Base-by-base conservation (phyloP, 2,329 filamentous ascomycete genomes). In the Trichoderma afroharzianum region DNA sequence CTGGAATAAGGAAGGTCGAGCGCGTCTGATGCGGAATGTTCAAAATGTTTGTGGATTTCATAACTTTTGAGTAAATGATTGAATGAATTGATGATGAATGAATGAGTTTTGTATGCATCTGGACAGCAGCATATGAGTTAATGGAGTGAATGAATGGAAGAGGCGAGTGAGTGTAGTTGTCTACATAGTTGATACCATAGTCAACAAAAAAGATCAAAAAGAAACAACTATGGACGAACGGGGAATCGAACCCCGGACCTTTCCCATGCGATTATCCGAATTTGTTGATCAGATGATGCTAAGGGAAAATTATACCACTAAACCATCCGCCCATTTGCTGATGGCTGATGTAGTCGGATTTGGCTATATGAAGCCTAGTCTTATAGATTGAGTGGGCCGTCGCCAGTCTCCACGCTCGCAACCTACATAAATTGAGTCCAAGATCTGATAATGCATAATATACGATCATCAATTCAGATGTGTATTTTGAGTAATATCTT, bases 251-350 rank as follows among this genome's bases (percentile, higher is more conserved):
- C 72, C 72, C 72, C 62, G 70, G 72, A 73, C 72, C 72, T 71
- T 68, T 73, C 72, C 70, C 72, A 73, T 26, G 63, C 68, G 55
- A 21, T 63, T 15, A 47, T 36, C 43, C 28, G 18, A 50, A 50
- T 26, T 26, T 15, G 12, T 6, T 32, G 57, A 21, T 47, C 18
- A 47, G 24, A 68, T 33, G n/a, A 71, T 71, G 71, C 68, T 71
- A 72, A 72, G 68, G 71, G 71, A 72, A 68, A 71, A 72, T 71
- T 71, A 72, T 71, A 72, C 71, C 71, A 72, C 71, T 72, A 71
- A 71, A 71, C 71, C 71, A 72, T 72, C 61, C 71, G 71, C 71
- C 71, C 71, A 68, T 67, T 71, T 66, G 70, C 43, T 64, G 30
- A 36, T 66, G n/a, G n/a, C n/a, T n/a, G n/a, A n/a, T n/a, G n/a